Evolutionary conservation across 169 alveolate species (phyloP), one percentile per base, ranked within the genome.

Genomic region (Plasmodium vinckei): DNA sequence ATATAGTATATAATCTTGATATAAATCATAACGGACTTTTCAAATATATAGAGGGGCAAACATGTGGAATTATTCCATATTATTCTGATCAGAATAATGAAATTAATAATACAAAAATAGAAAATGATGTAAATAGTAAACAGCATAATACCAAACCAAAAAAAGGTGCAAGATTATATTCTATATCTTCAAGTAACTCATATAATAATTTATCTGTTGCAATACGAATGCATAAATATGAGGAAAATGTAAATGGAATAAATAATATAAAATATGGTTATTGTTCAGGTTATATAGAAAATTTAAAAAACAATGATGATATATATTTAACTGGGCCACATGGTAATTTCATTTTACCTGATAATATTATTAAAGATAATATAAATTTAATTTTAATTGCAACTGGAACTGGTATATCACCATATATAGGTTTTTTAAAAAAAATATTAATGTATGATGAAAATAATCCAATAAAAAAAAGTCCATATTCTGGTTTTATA

Each of bases 351-450:
- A 23, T 33, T 54, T 59, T 82, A 53, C 82, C 90, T 6, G 21
- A 82, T 17, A 67, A 82, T 68, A 72, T 68, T 42, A 21, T 67
- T 9, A 33, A 67, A 67, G 44, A 65, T 33, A 82, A 67, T 67
- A 72, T 17, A 56, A 92, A 93, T n/a, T 70, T 93, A 56, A 53
- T 93, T 47, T 87, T 93, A 9, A 65, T 93, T 15, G 96, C 94
- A 12, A 91, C 96, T 9, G 96, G 96, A 7, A 93, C 95, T 39
- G 96, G 96, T 0, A 92, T 93, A 10, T 91, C 92, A 51, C 96
- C 96, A 0, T 92, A 63, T 61, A 86, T 90, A 59, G 67, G 93
- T 2, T 93, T 89, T 64, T 57, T 92, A 44, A 89, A 87, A 51
- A 82, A 82, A 65, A 27, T 82, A 2, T 82, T 69, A 47, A 82